phyloP scores from a whole-genome alignment of 805 yeast species.

The Ogataea nitratoaversa region DNA sequence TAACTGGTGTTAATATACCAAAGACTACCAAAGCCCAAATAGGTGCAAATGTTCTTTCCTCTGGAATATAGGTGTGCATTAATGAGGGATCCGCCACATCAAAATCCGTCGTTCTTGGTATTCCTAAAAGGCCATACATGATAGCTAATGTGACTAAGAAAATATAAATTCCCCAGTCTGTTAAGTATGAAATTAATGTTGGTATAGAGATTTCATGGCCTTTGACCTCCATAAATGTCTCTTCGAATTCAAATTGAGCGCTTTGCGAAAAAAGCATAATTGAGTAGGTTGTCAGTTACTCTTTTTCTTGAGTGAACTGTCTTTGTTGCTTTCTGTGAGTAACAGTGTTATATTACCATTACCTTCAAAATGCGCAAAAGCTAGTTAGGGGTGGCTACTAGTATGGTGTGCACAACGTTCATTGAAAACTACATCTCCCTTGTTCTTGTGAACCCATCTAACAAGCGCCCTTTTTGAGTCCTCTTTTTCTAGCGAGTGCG shows the following conservation, averaged over 20 bases:
- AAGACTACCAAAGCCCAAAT: conserved; percentile 29
- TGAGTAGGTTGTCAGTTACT: too few species aligned
- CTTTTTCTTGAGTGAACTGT: too few species aligned
- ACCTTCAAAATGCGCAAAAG: too few species aligned
- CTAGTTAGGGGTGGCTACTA: too few species aligned
- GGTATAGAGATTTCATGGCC: conserved; percentile 25
- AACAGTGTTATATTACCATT: too few species aligned
- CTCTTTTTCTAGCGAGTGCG: too few species aligned
- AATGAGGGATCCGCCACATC: conserved; percentile 30
- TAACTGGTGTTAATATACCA: conserved; percentile 31
- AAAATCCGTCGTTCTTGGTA: conserved; percentile 40
- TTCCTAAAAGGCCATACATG: conserved; percentile 29
- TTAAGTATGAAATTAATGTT: conserved; percentile 26
- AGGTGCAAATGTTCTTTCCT: conserved; percentile 31
- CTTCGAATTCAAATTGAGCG: conserved; percentile 22
- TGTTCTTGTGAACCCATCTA: too few species aligned
- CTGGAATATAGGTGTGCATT: conserved; percentile 34
- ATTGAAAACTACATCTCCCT: too few species aligned
- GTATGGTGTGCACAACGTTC: too few species aligned
- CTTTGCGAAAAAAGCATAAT: conserved; percentile 15
- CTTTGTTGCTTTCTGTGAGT: too few species aligned
- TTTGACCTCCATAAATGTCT: conserved; percentile 23
- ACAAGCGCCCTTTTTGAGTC: too few species aligned
- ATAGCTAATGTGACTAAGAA: conserved; percentile 22
- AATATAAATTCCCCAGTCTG: conserved; percentile 30